phyloP scores from a whole-genome alignment of 1,284 basidiomycete genomes.

The Apiotrichum akiyoshidainum region DNA sequence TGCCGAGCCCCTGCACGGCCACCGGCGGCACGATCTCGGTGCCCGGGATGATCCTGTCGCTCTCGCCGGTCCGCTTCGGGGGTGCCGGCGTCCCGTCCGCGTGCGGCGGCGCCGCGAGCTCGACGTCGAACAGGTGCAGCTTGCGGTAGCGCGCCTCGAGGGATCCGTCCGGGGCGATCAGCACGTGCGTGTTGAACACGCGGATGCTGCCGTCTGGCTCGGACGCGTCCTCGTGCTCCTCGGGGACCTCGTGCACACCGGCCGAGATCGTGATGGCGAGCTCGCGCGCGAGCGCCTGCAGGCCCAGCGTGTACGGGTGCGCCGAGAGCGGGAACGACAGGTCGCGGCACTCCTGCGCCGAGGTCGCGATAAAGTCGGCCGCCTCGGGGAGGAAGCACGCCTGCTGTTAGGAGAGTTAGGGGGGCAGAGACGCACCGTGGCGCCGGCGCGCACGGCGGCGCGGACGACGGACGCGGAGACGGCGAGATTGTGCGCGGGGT shows the following conservation, averaged over 20 bases:
- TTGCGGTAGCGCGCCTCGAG: slow-evolving; percentile 52
- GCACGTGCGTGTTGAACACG: slow-evolving; percentile 54
- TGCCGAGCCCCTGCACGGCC: slow-evolving; percentile 47
- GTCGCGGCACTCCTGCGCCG: slow-evolving; percentile 35
- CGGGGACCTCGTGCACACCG: slow-evolving; percentile 54
- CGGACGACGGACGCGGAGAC: slow-evolving; percentile 48
- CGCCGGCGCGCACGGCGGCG: slow-evolving; percentile 48
- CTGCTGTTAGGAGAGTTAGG: slow-evolving; percentile 12
- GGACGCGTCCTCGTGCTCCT: slow-evolving; percentile 32
- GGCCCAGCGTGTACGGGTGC: slow-evolving; percentile 38
- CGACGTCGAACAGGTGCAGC: slow-evolving; percentile 57
- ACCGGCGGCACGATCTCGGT: slow-evolving; percentile 35
- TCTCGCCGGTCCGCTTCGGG: slow-evolving; percentile 34
- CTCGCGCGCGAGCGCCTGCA: slow-evolving; percentile 49
- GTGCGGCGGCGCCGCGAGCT: slow-evolving; percentile 33
- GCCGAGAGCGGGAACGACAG: slow-evolving; percentile 35
- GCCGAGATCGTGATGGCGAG: slow-evolving; percentile 50
- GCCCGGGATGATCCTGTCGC: slow-evolving; percentile 46
- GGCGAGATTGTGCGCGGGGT: slow-evolving; percentile 44
- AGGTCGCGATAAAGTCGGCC: slow-evolving; percentile 54
- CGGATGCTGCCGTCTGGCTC: slow-evolving; percentile 34
- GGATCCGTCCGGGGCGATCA: slow-evolving; percentile 50
- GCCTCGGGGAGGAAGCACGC: slow-evolving; percentile 55
- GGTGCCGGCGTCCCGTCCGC: slow-evolving; percentile 25
- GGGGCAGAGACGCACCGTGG: slow-evolving; percentile 35